Evolutionary conservation across 306 rosid species (phyloP), one percentile per base, ranked within the genome.

Genomic region (Cicer bijugum): DNA sequence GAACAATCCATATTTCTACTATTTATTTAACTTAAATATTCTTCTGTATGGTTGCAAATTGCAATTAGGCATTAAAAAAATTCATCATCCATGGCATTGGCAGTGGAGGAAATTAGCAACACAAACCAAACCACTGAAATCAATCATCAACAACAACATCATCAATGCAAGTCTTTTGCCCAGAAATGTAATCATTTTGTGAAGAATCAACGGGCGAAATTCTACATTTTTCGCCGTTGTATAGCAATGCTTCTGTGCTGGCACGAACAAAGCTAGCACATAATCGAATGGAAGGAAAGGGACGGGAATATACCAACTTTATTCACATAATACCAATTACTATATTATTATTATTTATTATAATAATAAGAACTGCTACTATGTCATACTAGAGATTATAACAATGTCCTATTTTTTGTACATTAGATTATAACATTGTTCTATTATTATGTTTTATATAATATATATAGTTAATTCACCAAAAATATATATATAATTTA

Each of bases 121-220:
- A 82, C 75, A 68, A 75, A 69, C 79, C 73, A 65, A 53, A 79
- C 9, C 35, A 33, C 3, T 16, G 35, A 8, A 58, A n/a, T 12
- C 66, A 72, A 75, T 8, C 59, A 69, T 1, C 74, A 51, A 12
- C 75, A 82, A 19, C 75, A 81, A 33, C 62, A 69, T 5, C 75
- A 82, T 0, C 75, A 83, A 42, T 78, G 90, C 79, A 84, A 81
- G 82, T 83, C 92, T 1, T 90, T 90, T 73, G 88, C 89, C n/a
- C 74, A 86, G 62, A 90, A 88, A 80, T 86, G 93, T 67, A 82
- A 84, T 57, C 93, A 82, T 43, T 15, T 88, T 9, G 55, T 79
- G 75, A 79, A 73, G 75, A 58, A 79, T 66, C 79, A 79, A 16
- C 16, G 83, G 42, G 75, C 83, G 3, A 79, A 58, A 57, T 72